Percentiles rank a stretch among this genome's conserved stretches.
Evolutionary conservation across 345 rosid species (phyloP).

Genomic region (Aquilaria malaccensis): DNA sequence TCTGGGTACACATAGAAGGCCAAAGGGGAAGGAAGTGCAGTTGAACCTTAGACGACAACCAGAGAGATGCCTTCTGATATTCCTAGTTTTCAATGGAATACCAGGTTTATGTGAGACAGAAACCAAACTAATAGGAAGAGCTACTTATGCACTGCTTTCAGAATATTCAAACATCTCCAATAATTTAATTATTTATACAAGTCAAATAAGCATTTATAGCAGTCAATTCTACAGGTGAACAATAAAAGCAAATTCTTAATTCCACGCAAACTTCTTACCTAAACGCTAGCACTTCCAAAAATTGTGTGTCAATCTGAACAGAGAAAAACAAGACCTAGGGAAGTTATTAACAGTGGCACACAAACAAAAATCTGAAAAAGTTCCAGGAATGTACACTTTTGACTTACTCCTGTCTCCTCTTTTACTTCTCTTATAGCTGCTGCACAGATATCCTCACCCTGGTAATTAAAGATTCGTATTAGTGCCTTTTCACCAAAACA

Average conservation of each 20-base stretch:
- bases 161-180: no score
- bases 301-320: conserved; percentile 63
- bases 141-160: no score
- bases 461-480: conserved; percentile 12
- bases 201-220: no score
- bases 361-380: background rate
- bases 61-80: no score
- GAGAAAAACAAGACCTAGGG: conserved; percentile 11
- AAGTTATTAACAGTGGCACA: background rate
- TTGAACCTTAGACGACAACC: no score
- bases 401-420: conserved; percentile 82
- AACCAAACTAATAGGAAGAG: no score
- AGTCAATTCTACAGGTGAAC: background rate
- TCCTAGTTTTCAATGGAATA: no score
- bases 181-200: no score
- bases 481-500: background rate
- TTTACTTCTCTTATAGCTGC: conserved; percentile 76
- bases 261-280: conserved; percentile 28
- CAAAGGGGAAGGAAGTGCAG: no score
- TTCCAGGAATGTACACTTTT: background rate
- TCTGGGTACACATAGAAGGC: no score
- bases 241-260: background rate
- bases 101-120: no score
- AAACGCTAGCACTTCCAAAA: conserved; percentile 64
- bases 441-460: conserved; percentile 66